These are phyloP conservation scores for Lagerstroemia speciosa DNA, from an alignment of 345 rosid genomes.

Conservation along the genomic window DNA sequence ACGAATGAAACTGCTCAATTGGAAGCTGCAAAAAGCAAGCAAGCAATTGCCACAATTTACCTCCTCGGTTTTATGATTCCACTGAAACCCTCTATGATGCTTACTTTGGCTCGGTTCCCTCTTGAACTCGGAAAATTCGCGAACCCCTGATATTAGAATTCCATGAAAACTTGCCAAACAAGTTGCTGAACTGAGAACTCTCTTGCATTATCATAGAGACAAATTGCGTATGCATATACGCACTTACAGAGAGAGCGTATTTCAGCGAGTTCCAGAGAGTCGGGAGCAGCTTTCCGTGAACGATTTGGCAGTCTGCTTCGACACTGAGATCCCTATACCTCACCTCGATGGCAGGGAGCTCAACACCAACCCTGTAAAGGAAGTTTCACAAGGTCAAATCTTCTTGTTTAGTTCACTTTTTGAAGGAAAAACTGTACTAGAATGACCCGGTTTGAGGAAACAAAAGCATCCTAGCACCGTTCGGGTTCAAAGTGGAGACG, in stretches of 20 bases:
- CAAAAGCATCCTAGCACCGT: no score
- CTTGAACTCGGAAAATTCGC: slow-evolving; percentile 26
- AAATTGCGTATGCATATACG: no score
- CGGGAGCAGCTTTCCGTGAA: slow-evolving; percentile 71
- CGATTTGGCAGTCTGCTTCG: slow-evolving; percentile 58
- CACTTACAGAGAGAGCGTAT: slow-evolving; percentile 42
- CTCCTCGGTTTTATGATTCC: slow-evolving; percentile 63
- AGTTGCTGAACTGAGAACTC: no score
- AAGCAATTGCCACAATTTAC: slow-evolving; percentile 20
- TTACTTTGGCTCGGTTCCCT: slow-evolving; percentile 38
- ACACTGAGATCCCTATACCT: slow-evolving; percentile 44
- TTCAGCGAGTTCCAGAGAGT: slow-evolving; percentile 60
- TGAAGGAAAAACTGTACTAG: no score
- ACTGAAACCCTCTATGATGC: slow-evolving; percentile 38
- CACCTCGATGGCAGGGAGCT: slow-evolving; percentile 54
- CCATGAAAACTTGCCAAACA: no score
- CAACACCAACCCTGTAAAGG: slow-evolving; percentile 46
- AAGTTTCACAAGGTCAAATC: no score
- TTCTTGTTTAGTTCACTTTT: no score
- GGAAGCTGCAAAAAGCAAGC: no score
- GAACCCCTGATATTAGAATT: slow-evolving; percentile 45
- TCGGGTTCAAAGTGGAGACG: no score
- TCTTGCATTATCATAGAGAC: no score
- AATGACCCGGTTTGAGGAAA: no score
- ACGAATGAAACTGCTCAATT: no score